Percentiles rank a stretch among this genome's conserved stretches.
Evolutionary conservation across 73 alveolate species (phyloP).

Genomic region (Tetrahymena thermophila): DNA sequence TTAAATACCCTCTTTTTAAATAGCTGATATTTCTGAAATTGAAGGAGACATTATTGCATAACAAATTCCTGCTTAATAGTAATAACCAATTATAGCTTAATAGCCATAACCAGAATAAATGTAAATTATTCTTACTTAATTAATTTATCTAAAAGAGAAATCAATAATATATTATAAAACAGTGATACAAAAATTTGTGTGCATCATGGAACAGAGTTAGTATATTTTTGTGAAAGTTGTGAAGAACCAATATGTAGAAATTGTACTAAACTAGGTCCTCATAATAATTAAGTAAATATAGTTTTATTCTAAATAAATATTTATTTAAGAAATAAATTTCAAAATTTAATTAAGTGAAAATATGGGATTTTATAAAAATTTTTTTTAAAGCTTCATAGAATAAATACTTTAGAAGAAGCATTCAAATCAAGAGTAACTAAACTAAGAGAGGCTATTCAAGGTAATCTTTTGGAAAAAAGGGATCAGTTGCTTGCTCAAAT

Average conservation of each 20-base stretch:
- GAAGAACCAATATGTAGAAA: constrained; percentile 94
- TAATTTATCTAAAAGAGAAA: neutral
- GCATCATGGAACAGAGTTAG: constrained; percentile 62
- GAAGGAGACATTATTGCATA: neutral
- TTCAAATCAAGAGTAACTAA: constrained; percentile 74
- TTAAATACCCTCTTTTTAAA: too few species aligned
- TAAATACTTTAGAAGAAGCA: constrained; percentile 82
- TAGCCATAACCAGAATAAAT: neutral
- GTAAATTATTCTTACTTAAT: neutral
- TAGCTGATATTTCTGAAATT: neutral
- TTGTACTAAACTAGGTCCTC: constrained; percentile 95
- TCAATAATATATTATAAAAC: neutral
- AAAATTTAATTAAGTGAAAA: too few species aligned
- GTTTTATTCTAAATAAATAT: neutral
- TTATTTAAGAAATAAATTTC: neutral
- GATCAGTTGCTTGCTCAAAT: constrained; percentile 80
- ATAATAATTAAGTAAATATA: constrained; percentile 62
- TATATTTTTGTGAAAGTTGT: constrained; percentile 89
- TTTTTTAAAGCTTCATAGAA: constrained; percentile 65
- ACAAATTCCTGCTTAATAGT: neutral
- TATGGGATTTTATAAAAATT: too few species aligned
- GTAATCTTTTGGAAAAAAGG: constrained; percentile 78
- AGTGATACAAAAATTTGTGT: constrained; percentile 40
- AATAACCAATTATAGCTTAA: neutral
- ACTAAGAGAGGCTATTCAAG: constrained; percentile 61